phyloP scores from a whole-genome alignment of 2,329 filamentous ascomycete genomes.

The Talaromyces sp. region DNA sequence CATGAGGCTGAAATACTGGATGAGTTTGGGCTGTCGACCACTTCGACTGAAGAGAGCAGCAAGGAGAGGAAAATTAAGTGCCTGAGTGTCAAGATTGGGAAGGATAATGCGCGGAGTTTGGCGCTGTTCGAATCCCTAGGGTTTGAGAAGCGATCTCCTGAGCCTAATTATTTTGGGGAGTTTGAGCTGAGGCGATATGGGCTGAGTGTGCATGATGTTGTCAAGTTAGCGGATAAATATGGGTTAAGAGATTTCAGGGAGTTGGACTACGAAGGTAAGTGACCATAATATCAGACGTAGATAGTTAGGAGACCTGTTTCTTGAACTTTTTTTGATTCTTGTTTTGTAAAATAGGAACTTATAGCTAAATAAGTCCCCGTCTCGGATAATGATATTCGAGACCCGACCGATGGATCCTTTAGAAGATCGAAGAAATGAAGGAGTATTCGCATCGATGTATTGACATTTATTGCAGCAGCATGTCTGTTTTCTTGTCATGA shows the following conservation, averaged over 20 bases:
- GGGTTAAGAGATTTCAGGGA: slow-evolving; percentile 38
- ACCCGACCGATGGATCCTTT: background rate
- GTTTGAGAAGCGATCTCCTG: slow-evolving; percentile 50
- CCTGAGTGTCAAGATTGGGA: slow-evolving; percentile 60
- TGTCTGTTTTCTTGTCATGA: slow-evolving; percentile 3
- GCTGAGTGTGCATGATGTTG: slow-evolving; percentile 27
- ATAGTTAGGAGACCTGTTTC: background rate
- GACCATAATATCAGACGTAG: background rate
- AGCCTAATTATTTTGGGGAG: slow-evolving; percentile 65
- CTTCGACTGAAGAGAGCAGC: slow-evolving; percentile 13
- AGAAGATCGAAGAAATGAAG: background rate
- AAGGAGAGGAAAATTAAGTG: slow-evolving; percentile 32
- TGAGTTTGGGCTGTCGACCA: slow-evolving; percentile 47
- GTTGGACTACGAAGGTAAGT: slow-evolving; percentile 31
- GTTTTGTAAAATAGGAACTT: slow-evolving; percentile 5
- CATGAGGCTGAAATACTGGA: slow-evolving; percentile 54
- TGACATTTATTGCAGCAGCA: background rate
- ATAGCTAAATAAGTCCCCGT: background rate
- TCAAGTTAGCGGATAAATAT: slow-evolving; percentile 29
- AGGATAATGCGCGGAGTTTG: slow-evolving; percentile 55
- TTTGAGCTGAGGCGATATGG: slow-evolving; percentile 53
- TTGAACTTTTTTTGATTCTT: slow-evolving; percentile 16
- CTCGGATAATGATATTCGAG: background rate
- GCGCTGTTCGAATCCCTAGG: slow-evolving; percentile 58
- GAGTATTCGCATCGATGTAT: background rate